Conservation (phyloP, 2,329 filamentous ascomycete genomes). For the Fusarium sulawesiense region DNA sequence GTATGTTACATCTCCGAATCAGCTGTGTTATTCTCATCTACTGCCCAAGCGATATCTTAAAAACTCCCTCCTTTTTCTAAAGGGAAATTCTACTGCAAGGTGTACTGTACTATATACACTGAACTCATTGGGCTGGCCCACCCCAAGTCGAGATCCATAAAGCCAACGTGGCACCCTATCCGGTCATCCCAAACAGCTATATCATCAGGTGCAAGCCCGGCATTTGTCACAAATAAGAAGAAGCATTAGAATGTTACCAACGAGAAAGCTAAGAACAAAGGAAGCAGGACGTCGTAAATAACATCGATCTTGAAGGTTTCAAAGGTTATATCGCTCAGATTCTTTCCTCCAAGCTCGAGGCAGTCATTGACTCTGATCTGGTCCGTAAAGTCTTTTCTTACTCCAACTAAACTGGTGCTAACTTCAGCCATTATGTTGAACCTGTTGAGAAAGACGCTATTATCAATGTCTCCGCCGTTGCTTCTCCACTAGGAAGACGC, state of each 20-base stretch:
- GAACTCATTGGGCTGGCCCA: background rate
- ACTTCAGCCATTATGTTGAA: background rate
- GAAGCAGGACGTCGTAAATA: conserved; percentile 13
- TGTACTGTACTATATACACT: background rate
- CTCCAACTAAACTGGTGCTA: too few species aligned
- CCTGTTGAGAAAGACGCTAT: conserved; percentile 20
- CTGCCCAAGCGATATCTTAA: too few species aligned
- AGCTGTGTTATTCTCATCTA: too few species aligned
- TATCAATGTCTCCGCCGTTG: conserved; percentile 1
- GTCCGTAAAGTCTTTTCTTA: background rate
- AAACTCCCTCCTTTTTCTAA: accelerated
- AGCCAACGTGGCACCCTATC: too few species aligned
- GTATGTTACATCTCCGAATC: too few species aligned
- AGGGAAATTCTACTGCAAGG: too few species aligned
- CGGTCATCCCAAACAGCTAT: conserved; percentile 23
- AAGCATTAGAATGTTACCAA: conserved; percentile 2
- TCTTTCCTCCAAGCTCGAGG: background rate
- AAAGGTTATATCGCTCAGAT: conserved; percentile 31
- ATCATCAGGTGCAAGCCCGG: conserved; percentile 24
- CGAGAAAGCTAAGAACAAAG: conserved; percentile 12
- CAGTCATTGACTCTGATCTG: conserved; percentile 11
- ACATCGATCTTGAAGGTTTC: background rate
- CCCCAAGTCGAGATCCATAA: too few species aligned
- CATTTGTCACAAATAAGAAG: background rate
- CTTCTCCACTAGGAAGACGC: background rate